A percentile compares a stretch with the other conserved stretches of the same genome.
Evolutionary conservation across 768 basidiomycete species (phyloP).

Genomic region (Crassisporium funariophilum): DNA sequence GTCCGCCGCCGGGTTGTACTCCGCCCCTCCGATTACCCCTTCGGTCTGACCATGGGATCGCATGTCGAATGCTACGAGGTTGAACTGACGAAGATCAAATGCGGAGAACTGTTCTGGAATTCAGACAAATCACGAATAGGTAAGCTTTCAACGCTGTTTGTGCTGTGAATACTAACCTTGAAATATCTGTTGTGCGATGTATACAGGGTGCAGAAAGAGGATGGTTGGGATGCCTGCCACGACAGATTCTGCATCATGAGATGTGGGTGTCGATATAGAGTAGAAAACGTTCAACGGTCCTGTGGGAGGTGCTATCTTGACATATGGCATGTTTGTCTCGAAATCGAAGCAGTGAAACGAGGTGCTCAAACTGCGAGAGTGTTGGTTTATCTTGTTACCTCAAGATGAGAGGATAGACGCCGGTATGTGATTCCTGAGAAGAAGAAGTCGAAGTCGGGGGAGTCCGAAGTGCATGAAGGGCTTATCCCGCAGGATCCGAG

Average conservation of each 20-base stretch:
- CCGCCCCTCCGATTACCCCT: slow-evolving; percentile 6
- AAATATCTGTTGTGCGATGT: slow-evolving; percentile 9
- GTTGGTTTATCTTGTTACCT: background rate
- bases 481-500: no score
- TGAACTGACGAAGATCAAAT: slow-evolving; percentile 4
- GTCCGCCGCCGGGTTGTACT: slow-evolving; percentile 2
- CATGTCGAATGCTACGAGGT: slow-evolving; percentile 3
- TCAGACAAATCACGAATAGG: no score
- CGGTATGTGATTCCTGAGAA: background rate
- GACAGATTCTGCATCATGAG: slow-evolving; percentile 5
- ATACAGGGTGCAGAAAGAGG: slow-evolving; percentile 7
- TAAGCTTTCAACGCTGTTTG: no score
- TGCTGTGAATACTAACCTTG: slow-evolving; percentile 1
- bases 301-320: slow-evolving; percentile 8
- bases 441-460: no score
- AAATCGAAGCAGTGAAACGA: background rate
- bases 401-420: background rate
- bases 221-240: slow-evolving; percentile 5
- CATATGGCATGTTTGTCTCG: background rate
- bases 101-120: slow-evolving; percentile 4
- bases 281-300: slow-evolving; percentile 11
- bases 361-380: background rate
- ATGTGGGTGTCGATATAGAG: slow-evolving; percentile 5
- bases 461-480: no score
- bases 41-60: slow-evolving; percentile 4